Base-by-base conservation (phyloP, 345 rosid genomes). In the Lepidium aucheri region DNA sequence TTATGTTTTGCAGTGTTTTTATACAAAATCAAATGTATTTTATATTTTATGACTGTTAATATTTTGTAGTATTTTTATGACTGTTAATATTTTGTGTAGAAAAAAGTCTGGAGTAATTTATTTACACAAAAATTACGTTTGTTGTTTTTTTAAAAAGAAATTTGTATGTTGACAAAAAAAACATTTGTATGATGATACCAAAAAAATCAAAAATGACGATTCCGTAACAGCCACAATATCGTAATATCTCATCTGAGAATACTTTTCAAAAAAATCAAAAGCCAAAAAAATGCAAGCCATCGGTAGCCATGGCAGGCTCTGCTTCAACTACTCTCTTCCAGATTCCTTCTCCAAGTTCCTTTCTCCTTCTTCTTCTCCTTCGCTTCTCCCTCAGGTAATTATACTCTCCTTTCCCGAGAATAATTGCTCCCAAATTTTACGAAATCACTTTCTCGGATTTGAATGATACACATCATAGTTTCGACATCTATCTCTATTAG, bases 301-400 rank as follows among this genome's bases (percentile, higher is more conserved):
- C 39, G 52, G 76, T 35, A 69, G 74, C 74, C 66, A 68, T 66
- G 83, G 81, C 26, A 24, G 64, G 38, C 69, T 69, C 45, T 53
- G 70, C 44, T 77, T 74, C 70, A 73, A 43, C 16, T 52, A 68
- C 8, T 20, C 0, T 9, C 45, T 10, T 61, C 40, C 70, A 66
- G 67, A 41, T 51, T 64, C 67, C 38, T 35, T 60, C 57, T 41
- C 51, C 49, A 69, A 55, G 9, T 28, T 82, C 77, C 67, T 66
- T 70, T 70, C 75, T 70, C 76, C 58, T 54, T 74, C 77, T 60
- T 67, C 81, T 58, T 57, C 77, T 55, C 69, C 67, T 1, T 43
- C 74, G 2, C 74, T 60, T 72, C 76, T 73, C 35, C 60, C 64
- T 73, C 86, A 77, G 71, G 92, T 89, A 80, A 39, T 12, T 18